These are phyloP conservation scores for Aspergillus fijiensis DNA, from an alignment of 2,329 filamentous ascomycete species.

Conservation along the genomic window DNA sequence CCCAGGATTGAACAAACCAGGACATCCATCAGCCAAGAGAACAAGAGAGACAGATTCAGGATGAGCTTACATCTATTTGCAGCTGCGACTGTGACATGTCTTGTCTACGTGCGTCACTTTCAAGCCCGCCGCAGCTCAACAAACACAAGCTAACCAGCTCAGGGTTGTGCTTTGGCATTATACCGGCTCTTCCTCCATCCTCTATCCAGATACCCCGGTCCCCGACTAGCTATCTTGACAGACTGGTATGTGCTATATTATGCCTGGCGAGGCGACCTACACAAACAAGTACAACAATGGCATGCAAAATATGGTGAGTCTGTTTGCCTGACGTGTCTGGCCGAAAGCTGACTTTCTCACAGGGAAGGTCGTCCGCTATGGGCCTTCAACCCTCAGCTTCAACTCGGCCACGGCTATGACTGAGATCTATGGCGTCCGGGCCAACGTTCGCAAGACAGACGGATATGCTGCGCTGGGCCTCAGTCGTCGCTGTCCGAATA, in stretches of 20 bases:
- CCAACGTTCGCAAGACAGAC: slow-evolving; percentile 5
- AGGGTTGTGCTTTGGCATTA: background rate
- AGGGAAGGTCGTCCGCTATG: slow-evolving; percentile 2
- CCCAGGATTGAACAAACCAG: background rate
- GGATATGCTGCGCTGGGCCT: background rate
- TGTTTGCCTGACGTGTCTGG: no score
- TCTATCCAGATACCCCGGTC: slow-evolving; percentile 4
- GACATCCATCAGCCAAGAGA: background rate
- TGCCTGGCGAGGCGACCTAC: slow-evolving; percentile 1
- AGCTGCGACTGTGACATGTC: background rate
- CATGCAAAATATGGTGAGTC: background rate
- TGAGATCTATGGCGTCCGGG: background rate
- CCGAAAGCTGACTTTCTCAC: background rate
- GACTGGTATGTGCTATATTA: slow-evolving; percentile 3
- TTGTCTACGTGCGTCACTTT: background rate
- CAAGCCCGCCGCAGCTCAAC: background rate
- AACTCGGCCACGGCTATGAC: background rate
- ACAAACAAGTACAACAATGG: background rate
- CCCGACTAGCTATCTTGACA: slow-evolving; percentile 3
- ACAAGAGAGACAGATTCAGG: background rate
- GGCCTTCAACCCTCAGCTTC: slow-evolving; percentile 1
- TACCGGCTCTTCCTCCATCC: slow-evolving; percentile 3
- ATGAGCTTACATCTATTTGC: background rate
- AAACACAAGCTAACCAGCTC: background rate
- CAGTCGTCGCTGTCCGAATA: slow-evolving; percentile 2